Conservation (phyloP, 169 alveolate genomes). For the Cystoisospora suis region DNA sequence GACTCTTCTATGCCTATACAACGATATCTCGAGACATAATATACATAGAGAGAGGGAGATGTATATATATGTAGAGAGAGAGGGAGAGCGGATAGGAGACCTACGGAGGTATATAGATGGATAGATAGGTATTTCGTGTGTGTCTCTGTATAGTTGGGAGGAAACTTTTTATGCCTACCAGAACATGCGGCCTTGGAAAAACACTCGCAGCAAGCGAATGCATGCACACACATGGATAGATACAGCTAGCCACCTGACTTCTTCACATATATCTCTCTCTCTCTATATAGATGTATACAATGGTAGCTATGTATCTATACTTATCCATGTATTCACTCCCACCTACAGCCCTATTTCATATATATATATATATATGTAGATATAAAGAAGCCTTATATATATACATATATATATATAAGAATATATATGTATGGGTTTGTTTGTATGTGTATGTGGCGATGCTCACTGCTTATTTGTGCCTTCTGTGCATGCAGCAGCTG, state of each 20-base stretch:
- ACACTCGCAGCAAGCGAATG: background rate
- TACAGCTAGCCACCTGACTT: background rate
- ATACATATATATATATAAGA: background rate
- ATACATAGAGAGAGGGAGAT: too few species aligned
- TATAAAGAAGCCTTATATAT: background rate
- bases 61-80: too few species aligned
- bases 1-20: too few species aligned
- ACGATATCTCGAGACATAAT: too few species aligned
- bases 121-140: too few species aligned
- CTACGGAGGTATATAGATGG: too few species aligned
- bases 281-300: background rate
- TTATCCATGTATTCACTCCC: background rate
- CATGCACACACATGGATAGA: background rate
- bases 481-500: background rate
- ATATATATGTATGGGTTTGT: background rate
- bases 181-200: background rate
- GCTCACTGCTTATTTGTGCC: background rate
- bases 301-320: background rate
- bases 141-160: too few species aligned
- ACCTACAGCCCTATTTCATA: background rate
- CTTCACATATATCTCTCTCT: background rate
- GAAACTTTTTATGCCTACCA: too few species aligned
- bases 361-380: conserved; percentile 6
- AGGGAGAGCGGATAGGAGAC: too few species aligned
- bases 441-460: background rate